Percentiles rank a stretch among this genome's conserved stretches.
These are phyloP conservation scores for Debaryomyces coudertii DNA, from an alignment of 1,139 yeast genomes.

Conservation along the genomic window DNA sequence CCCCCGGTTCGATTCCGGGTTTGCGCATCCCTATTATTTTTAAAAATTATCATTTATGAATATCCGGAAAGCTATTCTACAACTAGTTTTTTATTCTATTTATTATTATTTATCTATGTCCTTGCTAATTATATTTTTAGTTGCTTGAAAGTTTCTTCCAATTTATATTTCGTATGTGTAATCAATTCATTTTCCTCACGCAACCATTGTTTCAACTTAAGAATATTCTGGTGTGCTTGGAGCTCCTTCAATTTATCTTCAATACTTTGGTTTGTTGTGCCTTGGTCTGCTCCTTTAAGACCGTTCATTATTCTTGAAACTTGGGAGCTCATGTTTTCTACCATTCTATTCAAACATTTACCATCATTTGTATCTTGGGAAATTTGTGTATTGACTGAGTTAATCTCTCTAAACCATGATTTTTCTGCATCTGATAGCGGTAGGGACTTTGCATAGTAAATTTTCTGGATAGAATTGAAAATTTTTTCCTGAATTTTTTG, in stretches of 20 bases:
- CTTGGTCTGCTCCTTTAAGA: not conserved
- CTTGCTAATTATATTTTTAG: slow-evolving; percentile 4
- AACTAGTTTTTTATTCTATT: not conserved
- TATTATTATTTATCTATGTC: not conserved
- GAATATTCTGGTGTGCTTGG: slow-evolving; percentile 22
- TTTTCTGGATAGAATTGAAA: slow-evolving; percentile 24
- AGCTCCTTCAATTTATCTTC: slow-evolving; percentile 19
- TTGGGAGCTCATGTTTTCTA: slow-evolving; percentile 21
- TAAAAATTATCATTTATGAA: too few relatives aligned
- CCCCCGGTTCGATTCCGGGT: slow-evolving; percentile 24
- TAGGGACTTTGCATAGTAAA: slow-evolving; percentile 24
- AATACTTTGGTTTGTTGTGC: not conserved
- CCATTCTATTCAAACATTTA: slow-evolving; percentile 14
- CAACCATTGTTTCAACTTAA: slow-evolving; percentile 23
- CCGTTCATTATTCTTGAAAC: slow-evolving; percentile 16
- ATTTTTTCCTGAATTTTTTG: slow-evolving; percentile 27
- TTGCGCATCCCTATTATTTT: slow-evolving; percentile 18
- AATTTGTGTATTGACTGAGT: slow-evolving; percentile 23
- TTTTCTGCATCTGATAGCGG: slow-evolving; percentile 43
- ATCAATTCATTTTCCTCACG: slow-evolving; percentile 24
- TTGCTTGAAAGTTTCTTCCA: slow-evolving; percentile 15
- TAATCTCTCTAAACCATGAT: slow-evolving; percentile 43
- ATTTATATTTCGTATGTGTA: slow-evolving; percentile 18
- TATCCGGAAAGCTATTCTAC: too few relatives aligned
- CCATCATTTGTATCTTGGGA: slow-evolving; percentile 13